A percentile compares a stretch with the other conserved stretches of the same genome.
phyloP scores from a whole-genome alignment of 2,329 filamentous ascomycete genomes.

The Myriosclerotinia scirpicola region DNA sequence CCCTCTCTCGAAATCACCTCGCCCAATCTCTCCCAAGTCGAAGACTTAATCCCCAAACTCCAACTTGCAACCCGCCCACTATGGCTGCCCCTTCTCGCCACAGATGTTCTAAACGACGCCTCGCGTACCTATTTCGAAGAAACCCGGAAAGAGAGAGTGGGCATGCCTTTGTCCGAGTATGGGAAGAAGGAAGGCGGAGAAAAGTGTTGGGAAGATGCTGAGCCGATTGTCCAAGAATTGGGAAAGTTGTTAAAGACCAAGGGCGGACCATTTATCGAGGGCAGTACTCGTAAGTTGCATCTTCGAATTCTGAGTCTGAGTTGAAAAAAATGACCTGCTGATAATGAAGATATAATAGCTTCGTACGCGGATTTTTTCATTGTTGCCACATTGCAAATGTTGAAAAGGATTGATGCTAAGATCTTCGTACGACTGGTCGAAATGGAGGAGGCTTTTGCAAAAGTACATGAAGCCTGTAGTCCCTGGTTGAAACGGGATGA shows the following conservation, averaged over 20 bases:
- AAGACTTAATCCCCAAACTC: slow-evolving; percentile 43
- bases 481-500: slow-evolving; percentile 35
- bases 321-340: background rate
- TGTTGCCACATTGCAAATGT: slow-evolving; percentile 49
- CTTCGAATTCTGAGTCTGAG: background rate
- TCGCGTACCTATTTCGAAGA: slow-evolving; percentile 56
- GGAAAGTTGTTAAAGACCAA: slow-evolving; percentile 44
- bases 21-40: slow-evolving; percentile 48
- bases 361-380: slow-evolving; percentile 61
- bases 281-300: slow-evolving; percentile 44
- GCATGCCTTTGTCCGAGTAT: slow-evolving; percentile 54
- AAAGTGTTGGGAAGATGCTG: slow-evolving; percentile 49
- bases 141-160: slow-evolving; percentile 51
- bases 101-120: slow-evolving; percentile 50
- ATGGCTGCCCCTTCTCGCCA: slow-evolving; percentile 51
- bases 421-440: slow-evolving; percentile 44
- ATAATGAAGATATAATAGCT: slow-evolving; percentile 32
- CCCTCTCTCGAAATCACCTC: slow-evolving; percentile 55
- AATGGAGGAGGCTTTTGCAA: slow-evolving; percentile 31
- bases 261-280: slow-evolving; percentile 61
- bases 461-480: slow-evolving; percentile 30
- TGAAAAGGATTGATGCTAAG: slow-evolving; percentile 43
- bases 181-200: slow-evolving; percentile 51
- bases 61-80: slow-evolving; percentile 44
- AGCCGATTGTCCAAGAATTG: slow-evolving; percentile 49